Percentiles rank a stretch among this genome's conserved stretches.
Evolutionary conservation across 2,329 filamentous ascomycete genomes (phyloP).

Genomic region (Teratosphaeria zuluensis): DNA sequence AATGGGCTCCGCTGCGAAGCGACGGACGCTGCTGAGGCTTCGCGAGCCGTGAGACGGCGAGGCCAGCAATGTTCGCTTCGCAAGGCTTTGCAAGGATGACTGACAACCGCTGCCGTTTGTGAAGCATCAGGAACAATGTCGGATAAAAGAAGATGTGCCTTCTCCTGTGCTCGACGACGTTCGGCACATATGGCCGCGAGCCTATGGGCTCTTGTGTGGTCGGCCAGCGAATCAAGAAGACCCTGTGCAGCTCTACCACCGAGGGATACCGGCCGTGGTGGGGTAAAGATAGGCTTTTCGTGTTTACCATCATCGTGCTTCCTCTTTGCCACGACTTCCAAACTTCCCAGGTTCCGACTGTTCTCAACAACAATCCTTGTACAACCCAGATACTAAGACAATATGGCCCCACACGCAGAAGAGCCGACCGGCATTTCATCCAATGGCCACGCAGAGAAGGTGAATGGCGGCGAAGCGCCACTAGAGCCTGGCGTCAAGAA

Average conservation of each 20-base stretch:
- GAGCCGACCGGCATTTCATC: constrained; percentile 10
- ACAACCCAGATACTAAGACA: not conserved
- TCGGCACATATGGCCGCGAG: not conserved
- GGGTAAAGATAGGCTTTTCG: not conserved
- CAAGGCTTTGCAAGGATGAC: no score
- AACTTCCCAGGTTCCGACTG: not conserved
- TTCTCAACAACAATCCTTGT: not conserved
- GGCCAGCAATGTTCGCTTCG: no score
- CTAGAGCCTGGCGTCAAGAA: constrained; percentile 25
- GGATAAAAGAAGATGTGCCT: no score
- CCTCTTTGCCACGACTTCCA: not conserved
- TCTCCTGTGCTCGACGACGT: no score
- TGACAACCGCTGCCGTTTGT: no score
- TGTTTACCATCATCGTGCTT: not conserved
- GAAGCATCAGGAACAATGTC: not conserved
- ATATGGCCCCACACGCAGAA: constrained; percentile 26
- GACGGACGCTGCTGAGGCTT: no score
- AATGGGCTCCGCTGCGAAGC: no score
- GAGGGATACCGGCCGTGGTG: not conserved
- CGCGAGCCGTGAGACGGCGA: no score
- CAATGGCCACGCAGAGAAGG: constrained; percentile 19
- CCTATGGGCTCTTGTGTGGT: not conserved
- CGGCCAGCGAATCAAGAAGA: not conserved
- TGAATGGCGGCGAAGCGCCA: constrained; percentile 21
- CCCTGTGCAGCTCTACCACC: not conserved